Conservation (phyloP, 805 yeast species). For the Ogataea allantospora region DNA sequence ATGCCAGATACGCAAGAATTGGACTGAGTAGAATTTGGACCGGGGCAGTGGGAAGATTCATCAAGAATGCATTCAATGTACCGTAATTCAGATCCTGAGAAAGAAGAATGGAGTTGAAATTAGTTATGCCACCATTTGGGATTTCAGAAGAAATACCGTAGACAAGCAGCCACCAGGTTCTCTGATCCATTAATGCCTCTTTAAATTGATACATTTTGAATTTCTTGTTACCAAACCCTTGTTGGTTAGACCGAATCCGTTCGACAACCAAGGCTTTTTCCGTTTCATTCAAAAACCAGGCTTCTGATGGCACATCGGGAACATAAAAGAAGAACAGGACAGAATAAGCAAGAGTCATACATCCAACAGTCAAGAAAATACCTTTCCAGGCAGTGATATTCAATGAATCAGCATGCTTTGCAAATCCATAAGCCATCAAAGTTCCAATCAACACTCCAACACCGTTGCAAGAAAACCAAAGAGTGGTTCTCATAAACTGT, state of each 20-base stretch:
- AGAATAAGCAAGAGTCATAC: conserved; percentile 53
- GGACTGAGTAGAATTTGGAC: no score
- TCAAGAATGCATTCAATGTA: no score
- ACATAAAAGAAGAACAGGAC: conserved; percentile 45
- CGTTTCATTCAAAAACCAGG: conserved; percentile 38
- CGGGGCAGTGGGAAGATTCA: no score
- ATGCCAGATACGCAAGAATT: no score
- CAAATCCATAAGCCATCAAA: conserved; percentile 56
- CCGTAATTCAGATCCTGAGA: no score
- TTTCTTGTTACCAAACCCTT: conserved; percentile 27
- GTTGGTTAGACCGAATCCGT: conserved; percentile 19
- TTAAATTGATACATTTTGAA: conserved; percentile 27
- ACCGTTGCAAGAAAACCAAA: conserved; percentile 40
- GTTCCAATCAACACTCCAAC: conserved; percentile 50
- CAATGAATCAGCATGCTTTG: no score
- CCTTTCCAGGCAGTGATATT: conserved; percentile 64
- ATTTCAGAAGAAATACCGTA: conserved; percentile 24
- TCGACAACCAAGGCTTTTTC: conserved; percentile 38
- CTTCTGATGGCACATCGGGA: conserved; percentile 52
- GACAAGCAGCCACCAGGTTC: conserved; percentile 19
- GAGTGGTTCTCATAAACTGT: conserved; percentile 27
- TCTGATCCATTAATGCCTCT: conserved; percentile 23
- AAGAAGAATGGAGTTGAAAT: no score
- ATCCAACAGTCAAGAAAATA: conserved; percentile 60
- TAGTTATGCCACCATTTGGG: conserved; percentile 31